phyloP scores from a whole-genome alignment of 176 grass and related monocot genomes.

The Puya raimondii region DNA sequence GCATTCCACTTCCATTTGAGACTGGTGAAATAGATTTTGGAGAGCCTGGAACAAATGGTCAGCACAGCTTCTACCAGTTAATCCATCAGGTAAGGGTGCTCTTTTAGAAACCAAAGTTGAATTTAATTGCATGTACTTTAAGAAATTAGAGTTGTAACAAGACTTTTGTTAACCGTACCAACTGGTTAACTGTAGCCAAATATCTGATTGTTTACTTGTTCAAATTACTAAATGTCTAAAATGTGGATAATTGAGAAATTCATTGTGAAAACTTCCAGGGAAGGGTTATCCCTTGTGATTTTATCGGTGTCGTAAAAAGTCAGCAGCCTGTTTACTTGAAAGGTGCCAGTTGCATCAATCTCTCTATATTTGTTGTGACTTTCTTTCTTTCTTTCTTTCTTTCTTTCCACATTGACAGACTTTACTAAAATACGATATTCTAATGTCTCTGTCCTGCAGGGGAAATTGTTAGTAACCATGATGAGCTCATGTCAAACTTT shows the following conservation, averaged over 20 bases:
- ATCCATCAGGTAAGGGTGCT: conserved; percentile 78
- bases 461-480: conserved; percentile 92
- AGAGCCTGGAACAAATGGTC: conserved; percentile 97
- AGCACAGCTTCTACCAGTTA: conserved; percentile 99
- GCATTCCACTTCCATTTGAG: conserved; percentile 55
- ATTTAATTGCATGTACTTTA: neutral
- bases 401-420: neutral
- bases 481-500: conserved; percentile 98
- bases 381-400: neutral
- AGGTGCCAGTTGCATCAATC: conserved; percentile 16
- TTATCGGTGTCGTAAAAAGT: conserved; percentile 78
- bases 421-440: conserved; percentile 2
- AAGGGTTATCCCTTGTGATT: conserved; percentile 96
- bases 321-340: conserved; percentile 89
- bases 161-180: neutral
- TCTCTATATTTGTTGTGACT: neutral
- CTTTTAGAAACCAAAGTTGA: neutral
- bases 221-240: neutral
- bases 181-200: neutral
- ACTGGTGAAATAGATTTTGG: conserved; percentile 99
- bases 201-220: neutral
- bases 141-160: neutral
- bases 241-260: conserved; percentile 7
- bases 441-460: conserved; percentile 32
- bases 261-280: conserved; percentile 44